Evolutionary conservation across 306 rosid genomes (phyloP).

Genomic region (Vachellia collinsii): DNA sequence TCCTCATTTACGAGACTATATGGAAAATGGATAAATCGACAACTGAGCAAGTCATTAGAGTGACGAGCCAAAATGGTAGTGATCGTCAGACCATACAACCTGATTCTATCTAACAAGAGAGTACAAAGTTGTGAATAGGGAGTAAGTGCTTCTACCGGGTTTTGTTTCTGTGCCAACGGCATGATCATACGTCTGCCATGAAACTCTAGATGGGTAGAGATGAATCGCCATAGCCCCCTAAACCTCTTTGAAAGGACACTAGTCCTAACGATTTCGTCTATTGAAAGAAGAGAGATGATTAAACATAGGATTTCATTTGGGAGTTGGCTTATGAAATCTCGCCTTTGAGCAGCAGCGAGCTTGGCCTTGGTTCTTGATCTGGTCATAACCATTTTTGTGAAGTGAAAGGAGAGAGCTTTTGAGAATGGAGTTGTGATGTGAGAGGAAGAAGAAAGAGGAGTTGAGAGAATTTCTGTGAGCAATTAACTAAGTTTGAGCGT

Average conservation of each 20-base stretch:
- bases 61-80: not conserved
- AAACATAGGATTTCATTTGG: not conserved
- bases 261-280: not conserved
- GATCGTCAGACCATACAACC: not conserved
- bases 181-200: not conserved
- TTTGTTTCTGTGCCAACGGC: not conserved
- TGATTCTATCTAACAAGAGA: not conserved
- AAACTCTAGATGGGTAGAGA: not conserved
- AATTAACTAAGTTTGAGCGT: not conserved
- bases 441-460: not conserved
- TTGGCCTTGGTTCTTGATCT: slow-evolving; percentile 9
- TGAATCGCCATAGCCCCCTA: not conserved
- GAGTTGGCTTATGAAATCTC: not conserved
- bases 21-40: not conserved
- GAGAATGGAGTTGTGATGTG: not conserved
- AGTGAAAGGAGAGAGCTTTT: not conserved
- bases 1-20: not conserved
- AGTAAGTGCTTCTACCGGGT: not conserved
- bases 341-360: not conserved
- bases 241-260: not conserved
- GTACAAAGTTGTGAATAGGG: not conserved
- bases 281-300: not conserved
- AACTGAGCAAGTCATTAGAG: not conserved
- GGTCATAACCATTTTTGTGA: not conserved
- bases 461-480: not conserved